Conservation (phyloP, 2,329 filamentous ascomycete genomes). For the Cladosporium velox region DNA sequence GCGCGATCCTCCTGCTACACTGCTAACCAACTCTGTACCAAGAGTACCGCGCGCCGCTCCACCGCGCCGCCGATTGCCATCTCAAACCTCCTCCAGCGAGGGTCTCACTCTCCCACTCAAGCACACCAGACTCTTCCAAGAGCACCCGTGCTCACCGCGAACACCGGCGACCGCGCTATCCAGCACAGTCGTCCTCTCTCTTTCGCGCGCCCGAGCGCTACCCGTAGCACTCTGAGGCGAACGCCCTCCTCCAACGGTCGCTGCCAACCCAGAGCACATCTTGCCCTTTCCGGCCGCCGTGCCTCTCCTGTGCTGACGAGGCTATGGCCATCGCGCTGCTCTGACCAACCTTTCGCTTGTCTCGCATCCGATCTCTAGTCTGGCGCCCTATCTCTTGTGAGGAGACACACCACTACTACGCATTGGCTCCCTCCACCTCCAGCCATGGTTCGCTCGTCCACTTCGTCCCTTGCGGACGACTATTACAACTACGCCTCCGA, state of each 20-base stretch:
- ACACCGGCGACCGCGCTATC: constrained; percentile 11
- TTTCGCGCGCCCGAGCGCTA: neutral
- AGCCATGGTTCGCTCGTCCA: constrained; percentile 22
- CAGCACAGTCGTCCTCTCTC: neutral
- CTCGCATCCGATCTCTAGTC: constrained; percentile 15
- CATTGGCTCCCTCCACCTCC: constrained; percentile 10
- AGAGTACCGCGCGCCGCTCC: constrained; percentile 1
- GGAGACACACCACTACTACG: neutral
- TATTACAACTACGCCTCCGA: constrained; percentile 24
- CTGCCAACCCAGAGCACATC: constrained; percentile 19
- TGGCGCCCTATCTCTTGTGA: constrained; percentile 16
- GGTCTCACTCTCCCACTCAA: constrained; percentile 18
- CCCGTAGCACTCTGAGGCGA: constrained; percentile 18
- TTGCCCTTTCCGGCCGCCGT: constrained; percentile 14
- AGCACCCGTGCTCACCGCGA: constrained; percentile 11
- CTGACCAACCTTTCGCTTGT: constrained; percentile 19
- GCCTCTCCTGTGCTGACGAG: constrained; percentile 20
- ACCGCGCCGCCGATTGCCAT: constrained; percentile 8
- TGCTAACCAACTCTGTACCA: neutral
- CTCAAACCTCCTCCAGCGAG: constrained; percentile 1
- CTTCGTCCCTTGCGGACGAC: constrained; percentile 24
- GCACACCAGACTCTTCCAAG: neutral
- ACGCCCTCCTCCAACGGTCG: constrained; percentile 19
- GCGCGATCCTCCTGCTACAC: neutral
- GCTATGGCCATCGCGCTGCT: constrained; percentile 17